Percentiles rank a stretch among this genome's conserved stretches.
phyloP scores from a whole-genome alignment of 2,329 filamentous ascomycete species.

The Endocalyx cinctus region DNA sequence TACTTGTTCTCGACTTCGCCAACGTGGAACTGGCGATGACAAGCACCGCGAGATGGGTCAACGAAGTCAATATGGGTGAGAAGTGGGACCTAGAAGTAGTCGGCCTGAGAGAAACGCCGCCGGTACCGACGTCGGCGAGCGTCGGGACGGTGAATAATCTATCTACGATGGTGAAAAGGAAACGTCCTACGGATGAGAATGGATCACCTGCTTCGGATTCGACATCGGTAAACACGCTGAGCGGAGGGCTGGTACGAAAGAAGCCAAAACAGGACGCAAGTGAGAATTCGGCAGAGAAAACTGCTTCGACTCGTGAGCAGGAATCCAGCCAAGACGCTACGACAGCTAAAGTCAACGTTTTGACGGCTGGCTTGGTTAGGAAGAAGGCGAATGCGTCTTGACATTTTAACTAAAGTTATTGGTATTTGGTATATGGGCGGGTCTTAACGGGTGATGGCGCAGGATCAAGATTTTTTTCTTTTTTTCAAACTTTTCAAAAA shows the following conservation, averaged over 20 bases:
- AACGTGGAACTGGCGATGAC: slow-evolving; percentile 56
- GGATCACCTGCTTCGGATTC: slow-evolving; percentile 1
- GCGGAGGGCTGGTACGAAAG: slow-evolving; percentile 41
- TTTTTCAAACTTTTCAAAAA: too few relatives aligned
- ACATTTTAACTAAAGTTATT: slow-evolving; percentile 1
- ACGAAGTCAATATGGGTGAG: slow-evolving; percentile 55
- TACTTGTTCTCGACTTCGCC: slow-evolving; percentile 71
- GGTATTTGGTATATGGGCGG: neutral
- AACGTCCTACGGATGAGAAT: slow-evolving; percentile 26
- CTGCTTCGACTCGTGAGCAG: slow-evolving; percentile 2
- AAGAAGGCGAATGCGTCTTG: slow-evolving; percentile 49
- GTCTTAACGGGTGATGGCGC: too few relatives aligned
- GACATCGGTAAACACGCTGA: slow-evolving; percentile 28
- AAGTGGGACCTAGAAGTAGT: slow-evolving; percentile 48
- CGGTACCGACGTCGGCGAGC: slow-evolving; percentile 6
- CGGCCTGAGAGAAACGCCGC: slow-evolving; percentile 34
- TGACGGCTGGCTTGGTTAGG: slow-evolving; percentile 45
- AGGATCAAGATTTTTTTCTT: too few relatives aligned
- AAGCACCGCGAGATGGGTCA: slow-evolving; percentile 67
- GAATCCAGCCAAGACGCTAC: too few relatives aligned
- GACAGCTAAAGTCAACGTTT: slow-evolving; percentile 38
- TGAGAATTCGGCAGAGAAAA: slow-evolving; percentile 8
- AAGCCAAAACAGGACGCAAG: slow-evolving; percentile 37
- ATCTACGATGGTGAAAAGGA: slow-evolving; percentile 44
- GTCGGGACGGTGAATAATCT: slow-evolving; percentile 38